Evolutionary conservation across 805 yeast species (phyloP).

Genomic region (Candida xiaguanensis): DNA sequence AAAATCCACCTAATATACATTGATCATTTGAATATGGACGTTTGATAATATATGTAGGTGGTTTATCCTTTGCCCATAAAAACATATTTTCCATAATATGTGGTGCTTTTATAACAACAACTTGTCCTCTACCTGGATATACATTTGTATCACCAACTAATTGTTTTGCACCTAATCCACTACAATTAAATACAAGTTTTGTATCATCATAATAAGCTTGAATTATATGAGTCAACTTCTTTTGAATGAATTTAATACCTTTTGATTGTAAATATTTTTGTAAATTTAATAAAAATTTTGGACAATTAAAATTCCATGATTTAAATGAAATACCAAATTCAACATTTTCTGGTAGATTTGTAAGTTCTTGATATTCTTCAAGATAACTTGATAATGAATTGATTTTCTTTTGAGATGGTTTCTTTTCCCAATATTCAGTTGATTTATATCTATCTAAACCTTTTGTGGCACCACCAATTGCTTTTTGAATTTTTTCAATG

Average conservation of each 20-base stretch:
- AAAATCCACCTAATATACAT: constrained; percentile 70
- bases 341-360: constrained; percentile 50
- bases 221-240: constrained; percentile 48
- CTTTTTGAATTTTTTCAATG: constrained; percentile 37
- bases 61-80: constrained; percentile 54
- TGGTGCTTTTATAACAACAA: constrained; percentile 68
- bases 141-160: constrained; percentile 57
- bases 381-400: constrained; percentile 47
- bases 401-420: constrained; percentile 46
- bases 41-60: constrained; percentile 66
- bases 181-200: constrained; percentile 63
- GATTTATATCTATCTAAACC: constrained; percentile 57
- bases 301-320: constrained; percentile 73
- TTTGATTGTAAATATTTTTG: constrained; percentile 36
- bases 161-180: constrained; percentile 66
- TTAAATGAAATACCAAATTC: constrained; percentile 53
- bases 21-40: constrained; percentile 65
- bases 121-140: constrained; percentile 80
- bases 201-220: constrained; percentile 47
- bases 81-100: constrained; percentile 56
- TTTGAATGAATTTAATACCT: constrained; percentile 53
- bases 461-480: constrained; percentile 47
- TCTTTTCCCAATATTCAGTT: constrained; percentile 56
- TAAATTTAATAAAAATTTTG: constrained; percentile 51
- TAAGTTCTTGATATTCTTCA: constrained; percentile 41